Evolutionary conservation across 768 basidiomycete genomes (phyloP), one percentile per base, ranked within the genome.

Genomic region (Dioszegia aurantiaca): DNA sequence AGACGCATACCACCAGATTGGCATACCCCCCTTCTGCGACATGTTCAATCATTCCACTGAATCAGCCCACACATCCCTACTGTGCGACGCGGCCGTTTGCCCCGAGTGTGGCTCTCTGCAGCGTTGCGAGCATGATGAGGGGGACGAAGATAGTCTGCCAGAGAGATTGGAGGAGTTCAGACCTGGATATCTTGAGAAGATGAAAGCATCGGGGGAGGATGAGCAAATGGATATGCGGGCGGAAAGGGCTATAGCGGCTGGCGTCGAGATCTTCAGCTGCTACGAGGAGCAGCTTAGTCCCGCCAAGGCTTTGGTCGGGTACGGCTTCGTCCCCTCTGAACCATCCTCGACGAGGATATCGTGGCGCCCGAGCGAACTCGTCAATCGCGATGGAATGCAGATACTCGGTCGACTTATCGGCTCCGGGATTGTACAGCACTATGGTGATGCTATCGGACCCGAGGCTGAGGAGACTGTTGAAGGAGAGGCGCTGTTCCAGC

Each of bases 11-110:
- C 89, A 90, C 71, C 84, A 84, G 5, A 78, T 92, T 17, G 82
- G 87, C 1, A 87, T 94, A 82, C 87, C 90, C 19, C 89, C 90
- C 3, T 82, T 90, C 62, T 88, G 88, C 30, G 90, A 92, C 77
- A 82, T 74, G 17, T 72, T 73, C 65, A 71, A 76, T 54, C 70
- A 73, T 46, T 62, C 65, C 39, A 63, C 59, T 27, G 30, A 52
- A 17, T 30, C 43, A 1, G n/a, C 62, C 11, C 59, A 62, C 19
- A 68, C 66, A 5, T 57, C 60, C 4, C 56, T 64, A 10, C 21
- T 41, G 19, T 48, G 45, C 27, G 60, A 61, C 27, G 47, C 23
- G 14, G 61, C 12, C 37, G 63, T 65, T 11, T 65, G 63, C 31
- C 51, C 47, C 26, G 30, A 9, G 0, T 65, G 63, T 51, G 63